Conservation (phyloP, 2,329 filamentous ascomycete species). For the Cladophialophora bantiana region DNA sequence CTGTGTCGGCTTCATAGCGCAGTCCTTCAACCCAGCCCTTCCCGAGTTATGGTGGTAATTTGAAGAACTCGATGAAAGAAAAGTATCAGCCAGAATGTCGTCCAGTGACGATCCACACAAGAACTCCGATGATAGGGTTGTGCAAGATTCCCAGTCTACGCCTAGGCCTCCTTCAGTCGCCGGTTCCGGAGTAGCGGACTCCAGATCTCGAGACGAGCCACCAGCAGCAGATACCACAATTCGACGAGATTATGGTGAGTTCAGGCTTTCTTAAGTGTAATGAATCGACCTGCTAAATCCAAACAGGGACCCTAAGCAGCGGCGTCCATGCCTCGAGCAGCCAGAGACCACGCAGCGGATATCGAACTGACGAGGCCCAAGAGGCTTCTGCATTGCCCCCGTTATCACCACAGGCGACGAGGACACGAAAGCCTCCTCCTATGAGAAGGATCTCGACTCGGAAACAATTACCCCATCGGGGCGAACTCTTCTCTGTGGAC, state of each 20-base stretch:
- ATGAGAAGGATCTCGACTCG: conserved; percentile 73
- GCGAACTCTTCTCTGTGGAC: conserved; percentile 88
- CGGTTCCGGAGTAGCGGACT: conserved; percentile 1
- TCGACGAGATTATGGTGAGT: conserved; percentile 34
- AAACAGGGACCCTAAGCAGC: conserved; percentile 30
- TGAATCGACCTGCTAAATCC: conserved; percentile 14
- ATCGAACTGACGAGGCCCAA: conserved; percentile 27
- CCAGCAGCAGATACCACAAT: conserved; percentile 20
- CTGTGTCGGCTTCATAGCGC: neutral
- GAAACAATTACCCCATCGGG: conserved; percentile 74
- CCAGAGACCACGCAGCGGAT: conserved; percentile 28
- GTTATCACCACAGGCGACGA: conserved; percentile 46
- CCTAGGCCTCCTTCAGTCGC: conserved; percentile 13
- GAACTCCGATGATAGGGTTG: conserved; percentile 19
- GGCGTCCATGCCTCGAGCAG: conserved; percentile 17
- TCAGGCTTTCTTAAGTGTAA: neutral
- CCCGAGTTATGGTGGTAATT: neutral
- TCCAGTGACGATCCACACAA: conserved; percentile 23
- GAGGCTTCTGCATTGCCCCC: conserved; percentile 54
- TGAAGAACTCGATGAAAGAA: neutral
- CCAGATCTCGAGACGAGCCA: conserved; percentile 14
- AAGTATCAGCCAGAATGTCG: conserved; percentile 25
- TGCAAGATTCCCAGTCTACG: conserved; percentile 21
- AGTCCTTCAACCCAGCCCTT: neutral
- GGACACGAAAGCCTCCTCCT: conserved; percentile 75